Percentiles rank a stretch among this genome's conserved stretches.
Evolutionary conservation across 106 monocot genomes (phyloP).

Genomic region (Gastrodia elata): DNA sequence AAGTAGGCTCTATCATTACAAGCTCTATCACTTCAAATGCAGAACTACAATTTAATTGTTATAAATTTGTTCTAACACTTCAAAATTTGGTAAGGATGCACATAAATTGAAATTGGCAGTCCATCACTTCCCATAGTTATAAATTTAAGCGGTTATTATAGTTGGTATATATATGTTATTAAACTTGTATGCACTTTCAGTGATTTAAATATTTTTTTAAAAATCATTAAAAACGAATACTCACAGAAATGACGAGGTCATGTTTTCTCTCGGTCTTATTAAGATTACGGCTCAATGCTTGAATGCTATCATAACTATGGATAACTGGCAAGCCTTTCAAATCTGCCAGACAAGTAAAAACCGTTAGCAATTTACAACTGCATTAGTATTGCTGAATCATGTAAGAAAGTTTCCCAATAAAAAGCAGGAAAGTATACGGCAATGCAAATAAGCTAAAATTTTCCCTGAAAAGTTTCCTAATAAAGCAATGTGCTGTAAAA

Average conservation of each 20-base stretch:
- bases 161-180: background rate
- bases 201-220: constrained; percentile 4
- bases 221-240: constrained; percentile 17
- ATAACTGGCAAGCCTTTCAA: constrained; percentile 66
- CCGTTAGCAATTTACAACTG: background rate
- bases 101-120: background rate
- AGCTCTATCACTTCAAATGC: background rate
- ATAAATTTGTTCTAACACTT: background rate
- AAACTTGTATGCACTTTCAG: background rate
- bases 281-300: constrained; percentile 58
- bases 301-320: constrained; percentile 87
- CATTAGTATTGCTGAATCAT: background rate
- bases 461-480: background rate
- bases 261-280: constrained; percentile 54
- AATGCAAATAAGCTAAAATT: background rate
- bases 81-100: background rate
- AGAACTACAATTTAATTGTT: background rate
- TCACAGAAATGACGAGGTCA: constrained; percentile 85
- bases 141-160: background rate
- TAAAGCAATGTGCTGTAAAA: background rate
- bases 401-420: too few relatives aligned
- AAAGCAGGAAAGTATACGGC: background rate
- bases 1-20: too few relatives aligned
- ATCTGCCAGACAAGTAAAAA: constrained; percentile 26
- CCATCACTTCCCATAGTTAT: background rate